These are phyloP conservation scores for Melastoma malabathricum DNA, from an alignment of 345 rosid genomes.

Conservation along the genomic window DNA sequence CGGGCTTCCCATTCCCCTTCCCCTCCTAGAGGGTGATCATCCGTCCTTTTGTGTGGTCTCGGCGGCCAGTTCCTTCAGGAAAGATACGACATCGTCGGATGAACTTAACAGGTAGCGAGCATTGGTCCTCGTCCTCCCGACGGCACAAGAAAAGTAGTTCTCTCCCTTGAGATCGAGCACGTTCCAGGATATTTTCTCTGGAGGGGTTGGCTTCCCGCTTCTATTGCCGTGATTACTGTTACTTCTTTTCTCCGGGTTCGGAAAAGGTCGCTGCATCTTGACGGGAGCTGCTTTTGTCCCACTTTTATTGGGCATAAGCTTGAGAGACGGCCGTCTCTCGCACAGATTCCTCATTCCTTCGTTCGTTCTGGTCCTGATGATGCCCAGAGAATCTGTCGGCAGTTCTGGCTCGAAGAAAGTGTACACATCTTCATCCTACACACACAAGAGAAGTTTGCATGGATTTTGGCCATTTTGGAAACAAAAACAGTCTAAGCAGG, in stretches of 20 bases:
- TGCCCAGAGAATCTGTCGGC: constrained; percentile 44
- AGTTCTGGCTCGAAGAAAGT: constrained; percentile 96
- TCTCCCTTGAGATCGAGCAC: constrained; percentile 98
- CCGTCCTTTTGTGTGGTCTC: too few relatives aligned
- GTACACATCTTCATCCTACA: constrained; percentile 95
- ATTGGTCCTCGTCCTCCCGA: constrained; percentile 66
- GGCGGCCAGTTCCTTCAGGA: constrained; percentile 52
- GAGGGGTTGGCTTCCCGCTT: constrained; percentile 38
- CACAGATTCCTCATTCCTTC: constrained; percentile 45
- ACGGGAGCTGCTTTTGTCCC: constrained; percentile 51
- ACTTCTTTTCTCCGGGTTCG: constrained; percentile 34
- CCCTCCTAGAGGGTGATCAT: too few relatives aligned
- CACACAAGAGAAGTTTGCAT: neutral
- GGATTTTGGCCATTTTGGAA: too few relatives aligned
- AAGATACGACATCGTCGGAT: constrained; percentile 68
- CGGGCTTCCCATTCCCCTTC: too few relatives aligned
- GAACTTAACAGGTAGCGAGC: constrained; percentile 69
- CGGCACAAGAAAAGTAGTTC: constrained; percentile 93
- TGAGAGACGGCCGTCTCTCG: constrained; percentile 44
- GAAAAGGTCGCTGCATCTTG: constrained; percentile 43
- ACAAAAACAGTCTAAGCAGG: too few relatives aligned
- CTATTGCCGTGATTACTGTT: constrained; percentile 25
- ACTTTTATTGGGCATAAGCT: constrained; percentile 47
- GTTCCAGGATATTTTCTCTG: constrained; percentile 80
- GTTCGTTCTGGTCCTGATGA: constrained; percentile 41